A percentile compares a stretch with the other conserved stretches of the same genome.
Conservation (phyloP, 768 basidiomycete species). For the Suillus paluster region DNA sequence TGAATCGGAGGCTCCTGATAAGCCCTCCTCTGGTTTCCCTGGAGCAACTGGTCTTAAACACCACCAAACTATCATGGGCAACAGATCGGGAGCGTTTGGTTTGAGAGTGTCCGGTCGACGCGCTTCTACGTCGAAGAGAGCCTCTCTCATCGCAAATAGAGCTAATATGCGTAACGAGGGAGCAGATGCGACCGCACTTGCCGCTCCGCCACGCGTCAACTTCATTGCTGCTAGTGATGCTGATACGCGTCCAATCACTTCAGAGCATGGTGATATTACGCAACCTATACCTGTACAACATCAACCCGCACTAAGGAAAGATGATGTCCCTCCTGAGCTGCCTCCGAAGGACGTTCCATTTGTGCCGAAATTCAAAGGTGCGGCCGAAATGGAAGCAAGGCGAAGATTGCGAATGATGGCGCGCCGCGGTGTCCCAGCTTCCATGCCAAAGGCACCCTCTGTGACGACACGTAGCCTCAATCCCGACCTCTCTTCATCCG, state of each 20-base stretch:
- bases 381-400: conserved; percentile 85
- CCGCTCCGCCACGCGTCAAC: conserved; percentile 16
- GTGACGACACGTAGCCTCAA: conserved; percentile 46
- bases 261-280: conserved; percentile 13
- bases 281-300: conserved; percentile 4
- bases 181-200: conserved; percentile 14
- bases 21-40: conserved; percentile 43
- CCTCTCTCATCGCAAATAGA: conserved; percentile 32
- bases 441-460: conserved; percentile 27
- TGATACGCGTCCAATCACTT: conserved; percentile 12
- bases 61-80: conserved; percentile 88
- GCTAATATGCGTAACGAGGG: conserved; percentile 14
- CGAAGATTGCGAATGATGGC: conserved; percentile 69
- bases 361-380: conserved; percentile 79
- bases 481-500: conserved; percentile 53
- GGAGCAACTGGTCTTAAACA: conserved; percentile 69
- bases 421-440: conserved; percentile 46
- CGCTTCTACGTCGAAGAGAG: conserved; percentile 53
- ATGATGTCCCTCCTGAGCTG: conserved; percentile 31
- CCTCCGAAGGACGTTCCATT: conserved; percentile 62
- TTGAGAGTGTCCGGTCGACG: conserved; percentile 76
- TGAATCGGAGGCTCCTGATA: conserved; percentile 52
- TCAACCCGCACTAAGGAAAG: conserved; percentile 15
- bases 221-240: conserved; percentile 14
- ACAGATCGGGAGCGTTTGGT: conserved; percentile 70